Percentiles rank a stretch among this genome's conserved stretches.
Evolutionary conservation across 768 basidiomycete genomes (phyloP).

Genomic region (Agaricus bisporus): DNA sequence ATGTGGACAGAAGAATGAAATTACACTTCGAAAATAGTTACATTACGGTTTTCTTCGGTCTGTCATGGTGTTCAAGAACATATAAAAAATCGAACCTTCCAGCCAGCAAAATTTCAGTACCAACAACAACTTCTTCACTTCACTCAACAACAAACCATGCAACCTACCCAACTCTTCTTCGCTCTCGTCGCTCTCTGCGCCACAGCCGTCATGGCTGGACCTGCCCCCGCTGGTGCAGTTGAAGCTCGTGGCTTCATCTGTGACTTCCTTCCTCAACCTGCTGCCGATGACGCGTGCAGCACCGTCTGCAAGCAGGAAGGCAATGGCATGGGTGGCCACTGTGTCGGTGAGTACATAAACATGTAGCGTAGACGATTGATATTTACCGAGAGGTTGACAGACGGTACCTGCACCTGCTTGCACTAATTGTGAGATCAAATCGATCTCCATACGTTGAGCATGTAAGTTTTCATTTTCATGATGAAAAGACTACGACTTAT

Average conservation of each 20-base stretch:
- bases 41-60: too few species aligned
- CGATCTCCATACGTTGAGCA: too few species aligned
- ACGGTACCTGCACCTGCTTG: too few species aligned
- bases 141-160: neutral
- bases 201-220: neutral
- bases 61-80: neutral
- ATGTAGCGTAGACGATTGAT: too few species aligned
- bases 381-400: too few species aligned
- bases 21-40: too few species aligned
- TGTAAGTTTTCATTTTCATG: too few species aligned
- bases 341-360: neutral
- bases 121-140: neutral
- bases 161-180: neutral
- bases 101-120: neutral
- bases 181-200: neutral
- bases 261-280: neutral
- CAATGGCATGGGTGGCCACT: neutral
- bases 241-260: neutral
- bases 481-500: too few species aligned
- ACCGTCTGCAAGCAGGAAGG: neutral
- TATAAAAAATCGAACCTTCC: neutral
- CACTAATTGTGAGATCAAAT: too few species aligned
- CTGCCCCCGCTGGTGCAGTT: neutral
- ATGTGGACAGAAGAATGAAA: too few species aligned
- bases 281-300: neutral